These are phyloP conservation scores for Entelexis paramagnoliae DNA, from an alignment of 1,139 yeast genomes.

Conservation along the genomic window DNA sequence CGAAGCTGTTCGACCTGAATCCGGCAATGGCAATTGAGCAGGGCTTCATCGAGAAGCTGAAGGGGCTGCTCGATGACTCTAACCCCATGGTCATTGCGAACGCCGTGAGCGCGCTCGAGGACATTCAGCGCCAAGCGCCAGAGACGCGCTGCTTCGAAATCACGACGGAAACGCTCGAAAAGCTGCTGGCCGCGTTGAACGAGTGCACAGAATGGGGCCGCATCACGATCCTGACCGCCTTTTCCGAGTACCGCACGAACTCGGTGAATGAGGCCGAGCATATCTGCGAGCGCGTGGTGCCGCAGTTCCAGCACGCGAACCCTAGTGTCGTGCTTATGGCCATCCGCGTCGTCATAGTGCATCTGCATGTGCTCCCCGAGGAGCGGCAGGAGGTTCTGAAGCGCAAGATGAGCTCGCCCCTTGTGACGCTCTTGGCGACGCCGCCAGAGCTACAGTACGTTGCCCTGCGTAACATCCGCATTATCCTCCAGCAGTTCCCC, in stretches of 20 bases:
- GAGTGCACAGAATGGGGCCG: conserved; percentile 99
- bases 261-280: conserved; percentile 63
- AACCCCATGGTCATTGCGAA: conserved; percentile 94
- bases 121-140: conserved; percentile 64
- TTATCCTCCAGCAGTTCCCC: conserved; percentile 84
- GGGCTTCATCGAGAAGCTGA: conserved; percentile 67
- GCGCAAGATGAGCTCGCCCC: conserved; percentile 78
- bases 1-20: conserved; percentile 82
- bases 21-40: conserved; percentile 73
- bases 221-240: conserved; percentile 72
- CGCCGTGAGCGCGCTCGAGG: conserved; percentile 76
- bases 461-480: conserved; percentile 81
- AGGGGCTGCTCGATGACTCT: conserved; percentile 66
- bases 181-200: conserved; percentile 69
- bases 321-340: conserved; percentile 90
- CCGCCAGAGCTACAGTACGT: conserved; percentile 95
- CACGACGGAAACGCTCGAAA: conserved; percentile 44
- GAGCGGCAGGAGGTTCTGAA: conserved; percentile 42
- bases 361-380: conserved; percentile 45
- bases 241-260: conserved; percentile 55
- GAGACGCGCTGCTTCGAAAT: conserved; percentile 38
- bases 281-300: conserved; percentile 81
- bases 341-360: conserved; percentile 69
- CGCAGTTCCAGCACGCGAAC: conserved; percentile 95
- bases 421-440: conserved; percentile 77